phyloP scores from a whole-genome alignment of 202 grass and related monocot species.

The Brachypodium distachyon region DNA sequence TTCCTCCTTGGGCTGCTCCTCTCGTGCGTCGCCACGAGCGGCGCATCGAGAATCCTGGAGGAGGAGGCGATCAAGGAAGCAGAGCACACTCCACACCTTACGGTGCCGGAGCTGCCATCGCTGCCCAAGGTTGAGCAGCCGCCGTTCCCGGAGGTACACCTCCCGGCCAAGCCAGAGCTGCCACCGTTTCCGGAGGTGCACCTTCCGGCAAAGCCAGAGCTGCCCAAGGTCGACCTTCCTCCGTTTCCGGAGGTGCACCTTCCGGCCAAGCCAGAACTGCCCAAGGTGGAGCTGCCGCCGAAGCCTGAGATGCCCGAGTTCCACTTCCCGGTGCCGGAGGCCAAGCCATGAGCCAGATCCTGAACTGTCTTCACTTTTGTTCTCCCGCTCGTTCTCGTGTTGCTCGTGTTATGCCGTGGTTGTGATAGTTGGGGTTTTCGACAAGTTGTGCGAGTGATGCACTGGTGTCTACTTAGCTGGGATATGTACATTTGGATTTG shows the following conservation, averaged over 20 bases:
- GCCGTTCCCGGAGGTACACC: neutral
- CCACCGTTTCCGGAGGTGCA: neutral
- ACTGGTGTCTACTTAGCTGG: no score
- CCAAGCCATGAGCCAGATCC: neutral
- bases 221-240: no score
- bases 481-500: no score
- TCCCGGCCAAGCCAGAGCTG: neutral
- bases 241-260: neutral
- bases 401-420: neutral
- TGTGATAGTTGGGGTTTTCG: neutral
- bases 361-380: neutral
- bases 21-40: neutral
- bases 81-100: no score
- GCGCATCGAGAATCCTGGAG: neutral
- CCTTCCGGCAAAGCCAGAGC: neutral
- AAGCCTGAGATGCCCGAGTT: conserved; percentile 5
- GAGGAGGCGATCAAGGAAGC: neutral
- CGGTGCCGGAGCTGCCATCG: neutral
- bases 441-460: neutral
- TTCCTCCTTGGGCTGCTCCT: neutral
- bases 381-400: neutral
- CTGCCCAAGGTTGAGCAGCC: neutral
- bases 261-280: neutral
- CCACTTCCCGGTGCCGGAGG: neutral
- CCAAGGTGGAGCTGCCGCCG: neutral